Evolutionary conservation across 1,284 basidiomycete genomes (phyloP).

Genomic region (Mycena sp.): DNA sequence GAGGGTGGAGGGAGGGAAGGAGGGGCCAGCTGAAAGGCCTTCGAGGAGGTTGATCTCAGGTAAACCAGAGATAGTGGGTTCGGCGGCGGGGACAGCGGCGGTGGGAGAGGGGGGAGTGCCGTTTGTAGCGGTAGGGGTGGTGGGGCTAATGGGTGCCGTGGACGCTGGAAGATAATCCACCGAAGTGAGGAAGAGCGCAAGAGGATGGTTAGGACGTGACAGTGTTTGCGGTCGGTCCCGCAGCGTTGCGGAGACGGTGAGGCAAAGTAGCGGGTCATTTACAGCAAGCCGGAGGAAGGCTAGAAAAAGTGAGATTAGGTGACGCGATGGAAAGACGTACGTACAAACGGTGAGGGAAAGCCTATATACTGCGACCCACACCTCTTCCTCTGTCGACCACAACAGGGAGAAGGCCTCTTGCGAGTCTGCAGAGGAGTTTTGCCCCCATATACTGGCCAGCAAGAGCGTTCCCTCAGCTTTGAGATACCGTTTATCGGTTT

Average conservation of each 20-base stretch:
- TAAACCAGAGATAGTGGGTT: constrained; percentile 55
- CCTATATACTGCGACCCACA: constrained; percentile 82
- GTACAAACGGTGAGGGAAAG: constrained; percentile 80
- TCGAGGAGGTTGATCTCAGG: constrained; percentile 86
- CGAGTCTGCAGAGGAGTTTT: constrained; percentile 53
- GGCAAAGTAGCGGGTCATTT: constrained; percentile 77
- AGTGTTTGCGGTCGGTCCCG: constrained; percentile 72
- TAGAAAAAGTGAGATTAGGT: constrained; percentile 35
- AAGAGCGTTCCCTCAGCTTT: constrained; percentile 80
- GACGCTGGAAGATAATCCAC: constrained; percentile 43
- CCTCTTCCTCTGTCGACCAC: constrained; percentile 63
- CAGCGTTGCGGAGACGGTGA: constrained; percentile 84
- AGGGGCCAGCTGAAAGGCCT: constrained; percentile 62
- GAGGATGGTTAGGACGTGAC: constrained; percentile 60
- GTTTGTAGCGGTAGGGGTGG: constrained; percentile 36
- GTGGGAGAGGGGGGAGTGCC: constrained; percentile 22
- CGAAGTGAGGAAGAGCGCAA: constrained; percentile 56
- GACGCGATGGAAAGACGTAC: constrained; percentile 40
- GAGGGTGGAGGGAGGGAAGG: constrained; percentile 50
- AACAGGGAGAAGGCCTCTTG: constrained; percentile 70
- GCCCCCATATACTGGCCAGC: constrained; percentile 78
- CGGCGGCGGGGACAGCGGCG: constrained; percentile 8
- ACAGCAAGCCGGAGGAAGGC: constrained; percentile 81
- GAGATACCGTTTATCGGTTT: constrained; percentile 77
- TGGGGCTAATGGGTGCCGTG: constrained; percentile 40